Evolutionary conservation across 805 yeast genomes (phyloP), one percentile per base, ranked within the genome.

Genomic region (Yarrowia porcina): DNA sequence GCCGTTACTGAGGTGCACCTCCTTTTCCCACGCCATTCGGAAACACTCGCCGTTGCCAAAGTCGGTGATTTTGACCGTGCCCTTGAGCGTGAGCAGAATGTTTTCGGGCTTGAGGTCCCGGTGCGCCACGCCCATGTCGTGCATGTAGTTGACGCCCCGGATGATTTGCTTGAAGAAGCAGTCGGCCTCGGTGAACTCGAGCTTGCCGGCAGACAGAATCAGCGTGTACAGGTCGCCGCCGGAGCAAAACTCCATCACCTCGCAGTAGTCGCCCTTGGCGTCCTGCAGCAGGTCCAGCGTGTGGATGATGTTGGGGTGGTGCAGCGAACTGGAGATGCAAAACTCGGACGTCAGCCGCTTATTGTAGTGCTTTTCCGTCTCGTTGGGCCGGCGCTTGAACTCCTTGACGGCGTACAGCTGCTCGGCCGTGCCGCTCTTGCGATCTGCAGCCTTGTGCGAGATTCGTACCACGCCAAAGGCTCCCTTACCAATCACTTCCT

Each of bases 241-340:
- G 8, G 96, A 90, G 69, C 96, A 89, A 73, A 86, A 93, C 75
- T 94, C 99, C 97, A 94, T 91, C 61, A 94, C 90, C 74, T 93
- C 96, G 61, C 88, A 83, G 76, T 86, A 86, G 66, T 88, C 80
- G 73, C 90, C 83, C 70, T 83, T 75, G 67, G 87, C 77, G 76
- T 89, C 87, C 67, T 84, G 83, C 89, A 92, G 83, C 57, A 92
- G 79, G 74, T 89, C 97, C 68, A 84, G 83, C 9, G 89, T 89
- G 72, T 85, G 86, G 69, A 82, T 90, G 66, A 89, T 84, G 74
- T 90, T 90, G 71, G 81, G 84, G 77, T 81, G 94, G 66, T 84
- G 87, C 71, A 88, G 79, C 30, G 89, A 87, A 39, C 85, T 85
- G 0, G 96, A 86, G 52, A 92, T 89, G 72, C 94, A 89, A 77